Evolutionary conservation across 331 rosid genomes (phyloP), one percentile per base, ranked within the genome.

Genomic region (Acacia concinna): DNA sequence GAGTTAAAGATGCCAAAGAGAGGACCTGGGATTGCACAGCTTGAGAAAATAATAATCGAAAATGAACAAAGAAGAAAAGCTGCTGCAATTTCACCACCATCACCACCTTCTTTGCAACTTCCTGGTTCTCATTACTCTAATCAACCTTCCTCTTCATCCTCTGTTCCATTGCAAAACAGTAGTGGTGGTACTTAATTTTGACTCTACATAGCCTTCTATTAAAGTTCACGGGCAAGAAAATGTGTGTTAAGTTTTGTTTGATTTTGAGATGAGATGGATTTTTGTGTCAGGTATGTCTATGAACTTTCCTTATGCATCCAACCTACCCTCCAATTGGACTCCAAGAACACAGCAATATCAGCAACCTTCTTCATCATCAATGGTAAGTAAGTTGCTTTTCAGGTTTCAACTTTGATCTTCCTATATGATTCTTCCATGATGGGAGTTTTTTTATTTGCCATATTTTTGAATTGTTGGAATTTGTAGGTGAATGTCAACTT

Each of bases 21-120:
- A 87, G 98, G 98, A 59, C 90, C 91, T 34, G 98, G 98, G 32
- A 97, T 94, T 51, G 96, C 97, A 28, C 93, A 91, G 83, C 97
- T 94, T 71, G 98, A 94, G 78, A 92, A 84, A 75, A 88, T 92
- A 43, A 93, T 90, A 78, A 73, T 87, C n/a, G 95, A 90, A 84
- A 97, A 90, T 75, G 90, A 88, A 40, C 88, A 81, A 11, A 89
- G 84, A 85, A 88, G 68, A 78, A 85, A 78, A 66, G 74, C 71
- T 65, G 76, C 62, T 8, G 66, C 35, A 59, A 47, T 65, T 62
- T 3, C 87, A 46, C 5, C 88, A 9, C 21, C 66, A 0, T 25
- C 81, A 51, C 73, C 89, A 57, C n/a, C n/a, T n/a, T n/a, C 84
- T 71, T 68, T 70, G 4, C 83, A 86, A 14, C 30, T 74, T 56